These are phyloP conservation scores for Incumbomyces delicatus DNA, from an alignment of 2,329 filamentous ascomycete genomes.

Conservation along the genomic window DNA sequence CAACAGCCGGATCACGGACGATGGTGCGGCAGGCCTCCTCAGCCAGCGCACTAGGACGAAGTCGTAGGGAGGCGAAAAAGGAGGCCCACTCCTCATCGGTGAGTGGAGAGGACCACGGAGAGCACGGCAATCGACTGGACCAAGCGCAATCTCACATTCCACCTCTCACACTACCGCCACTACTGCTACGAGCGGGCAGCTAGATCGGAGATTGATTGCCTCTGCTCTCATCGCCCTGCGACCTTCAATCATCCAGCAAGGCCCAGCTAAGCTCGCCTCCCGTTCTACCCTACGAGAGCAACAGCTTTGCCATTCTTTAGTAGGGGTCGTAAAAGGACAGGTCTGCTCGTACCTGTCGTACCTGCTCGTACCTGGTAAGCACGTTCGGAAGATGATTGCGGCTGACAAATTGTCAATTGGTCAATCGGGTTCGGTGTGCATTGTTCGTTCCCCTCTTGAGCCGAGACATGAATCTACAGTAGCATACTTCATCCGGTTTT, in stretches of 20 bases:
- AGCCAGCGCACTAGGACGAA: no score
- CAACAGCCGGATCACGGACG: not conserved
- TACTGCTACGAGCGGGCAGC: not conserved
- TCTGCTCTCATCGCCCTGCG: not conserved
- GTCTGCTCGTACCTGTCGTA: no score
- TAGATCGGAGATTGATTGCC: slow-evolving; percentile 1
- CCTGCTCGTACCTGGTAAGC: no score
- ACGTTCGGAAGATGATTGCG: not conserved
- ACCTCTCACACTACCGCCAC: not conserved
- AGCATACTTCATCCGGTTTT: no score
- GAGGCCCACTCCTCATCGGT: not conserved
- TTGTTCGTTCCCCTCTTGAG: not conserved
- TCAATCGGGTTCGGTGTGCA: not conserved
- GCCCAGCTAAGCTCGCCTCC: no score
- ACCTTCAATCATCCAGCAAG: no score
- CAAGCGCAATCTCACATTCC: slow-evolving; percentile 2
- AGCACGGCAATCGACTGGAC: not conserved
- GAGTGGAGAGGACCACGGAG: not conserved
- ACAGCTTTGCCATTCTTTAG: no score
- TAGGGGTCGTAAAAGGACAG: no score
- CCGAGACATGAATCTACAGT: no score
- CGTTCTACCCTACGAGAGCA: no score
- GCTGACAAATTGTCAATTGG: not conserved
- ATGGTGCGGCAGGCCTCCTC: not conserved
- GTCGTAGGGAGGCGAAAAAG: not conserved